Conservation (phyloP, 2,329 filamentous ascomycete genomes). For the Harringtonia aguacate region DNA sequence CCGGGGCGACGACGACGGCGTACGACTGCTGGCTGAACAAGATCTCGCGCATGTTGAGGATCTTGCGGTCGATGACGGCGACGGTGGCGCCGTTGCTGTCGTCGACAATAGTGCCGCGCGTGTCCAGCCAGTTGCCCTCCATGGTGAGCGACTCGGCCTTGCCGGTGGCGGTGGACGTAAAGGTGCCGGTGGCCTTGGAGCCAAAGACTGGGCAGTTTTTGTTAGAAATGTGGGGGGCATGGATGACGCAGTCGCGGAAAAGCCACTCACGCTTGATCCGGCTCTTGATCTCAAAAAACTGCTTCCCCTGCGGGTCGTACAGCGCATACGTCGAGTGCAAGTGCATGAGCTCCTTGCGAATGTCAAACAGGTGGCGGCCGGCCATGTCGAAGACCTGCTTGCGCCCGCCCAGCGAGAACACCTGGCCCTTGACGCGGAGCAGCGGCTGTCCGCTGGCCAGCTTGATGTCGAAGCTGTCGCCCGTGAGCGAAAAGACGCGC, state of each 20-base stretch:
- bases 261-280: conserved; percentile 34
- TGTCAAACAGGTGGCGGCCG: conserved; percentile 45
- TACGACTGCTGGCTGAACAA: conserved; percentile 56
- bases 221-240: background rate
- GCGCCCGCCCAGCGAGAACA: conserved; percentile 39
- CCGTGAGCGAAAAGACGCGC: conserved; percentile 48
- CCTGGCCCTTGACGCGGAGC: conserved; percentile 44
- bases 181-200: conserved; percentile 45
- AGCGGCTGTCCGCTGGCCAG: conserved; percentile 41
- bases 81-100: conserved; percentile 37
- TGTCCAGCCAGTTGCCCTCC: conserved; percentile 51
- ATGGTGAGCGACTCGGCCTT: conserved; percentile 37
- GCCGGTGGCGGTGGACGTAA: conserved; percentile 36
- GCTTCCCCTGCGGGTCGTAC: conserved; percentile 31
- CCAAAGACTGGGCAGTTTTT: conserved; percentile 30
- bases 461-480: conserved; percentile 55
- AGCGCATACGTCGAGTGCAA: conserved; percentile 41
- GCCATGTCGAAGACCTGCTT: conserved; percentile 44
- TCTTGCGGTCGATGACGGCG: conserved; percentile 47
- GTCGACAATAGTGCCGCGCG: conserved; percentile 45
- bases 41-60: conserved; percentile 46
- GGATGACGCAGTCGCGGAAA: too few species aligned
- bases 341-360: conserved; percentile 40
- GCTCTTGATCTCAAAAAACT: conserved; percentile 45
- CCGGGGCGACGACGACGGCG: conserved; percentile 49